These are phyloP conservation scores for Isochrysis galbana DNA, from an alignment of 78 protist species.

Conservation along the genomic window DNA sequence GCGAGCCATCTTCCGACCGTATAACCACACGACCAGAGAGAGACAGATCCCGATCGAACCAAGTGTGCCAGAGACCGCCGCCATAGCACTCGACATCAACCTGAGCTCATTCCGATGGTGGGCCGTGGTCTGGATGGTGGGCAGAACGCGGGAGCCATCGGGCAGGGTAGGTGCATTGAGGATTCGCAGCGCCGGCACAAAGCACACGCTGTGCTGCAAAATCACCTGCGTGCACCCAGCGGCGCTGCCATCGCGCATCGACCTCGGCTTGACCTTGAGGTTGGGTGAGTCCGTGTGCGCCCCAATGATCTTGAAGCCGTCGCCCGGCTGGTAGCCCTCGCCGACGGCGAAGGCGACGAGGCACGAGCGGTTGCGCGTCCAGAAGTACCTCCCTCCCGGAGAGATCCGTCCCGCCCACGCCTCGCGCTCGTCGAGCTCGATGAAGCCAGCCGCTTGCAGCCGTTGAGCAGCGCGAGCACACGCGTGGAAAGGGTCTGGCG, in stretches of 20 bases:
- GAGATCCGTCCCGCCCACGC: neutral
- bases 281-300: slow-evolving; percentile 29
- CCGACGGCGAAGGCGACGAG: slow-evolving; percentile 90
- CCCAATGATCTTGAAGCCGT: slow-evolving; percentile 55
- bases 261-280: neutral
- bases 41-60: slow-evolving; percentile 85
- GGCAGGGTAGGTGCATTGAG: no score
- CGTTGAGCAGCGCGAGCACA: neutral
- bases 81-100: slow-evolving; percentile 86
- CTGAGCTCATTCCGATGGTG: slow-evolving; percentile 56
- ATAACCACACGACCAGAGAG: neutral
- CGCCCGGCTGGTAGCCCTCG: slow-evolving; percentile 48
- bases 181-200: no score
- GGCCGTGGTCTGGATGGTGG: no score
- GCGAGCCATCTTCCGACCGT: neutral
- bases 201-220: no score
- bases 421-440: slow-evolving; percentile 62
- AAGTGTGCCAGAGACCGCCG: slow-evolving; percentile 95
- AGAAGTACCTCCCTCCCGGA: slow-evolving; percentile 75
- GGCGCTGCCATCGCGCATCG: neutral
- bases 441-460: slow-evolving; percentile 51
- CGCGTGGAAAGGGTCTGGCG: slow-evolving; percentile 32
- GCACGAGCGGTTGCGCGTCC: slow-evolving; percentile 78
- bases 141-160: no score
- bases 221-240: neutral